phyloP scores from a whole-genome alignment of 306 rosid species.

The Castanea sativa region DNA sequence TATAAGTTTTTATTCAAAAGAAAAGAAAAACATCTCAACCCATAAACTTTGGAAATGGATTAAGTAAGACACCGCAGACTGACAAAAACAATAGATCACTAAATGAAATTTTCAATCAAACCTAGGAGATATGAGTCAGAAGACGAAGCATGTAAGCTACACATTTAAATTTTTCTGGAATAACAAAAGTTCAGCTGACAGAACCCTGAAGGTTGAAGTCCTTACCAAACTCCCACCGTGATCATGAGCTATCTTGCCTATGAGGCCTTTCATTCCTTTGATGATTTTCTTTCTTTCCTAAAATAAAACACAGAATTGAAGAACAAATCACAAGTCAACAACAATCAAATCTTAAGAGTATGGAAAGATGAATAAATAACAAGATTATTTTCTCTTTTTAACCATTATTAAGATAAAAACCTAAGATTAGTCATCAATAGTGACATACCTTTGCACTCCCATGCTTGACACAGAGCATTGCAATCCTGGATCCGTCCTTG shows the following conservation, averaged over 20 bases:
- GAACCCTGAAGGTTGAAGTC: conserved; percentile 7
- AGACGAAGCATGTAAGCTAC: background rate
- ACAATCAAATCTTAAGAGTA: conserved; percentile 15
- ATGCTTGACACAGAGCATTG: conserved; percentile 77
- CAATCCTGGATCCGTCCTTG: conserved; percentile 85
- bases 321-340: conserved; percentile 8
- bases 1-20: no score
- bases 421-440: background rate
- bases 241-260: conserved; percentile 67
- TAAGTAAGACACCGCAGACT: background rate
- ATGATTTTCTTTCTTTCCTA: conserved; percentile 95
- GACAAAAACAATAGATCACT: background rate
- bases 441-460: conserved; percentile 83
- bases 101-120: background rate
- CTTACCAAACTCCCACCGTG: conserved; percentile 82
- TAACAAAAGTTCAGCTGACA: background rate
- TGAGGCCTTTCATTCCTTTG: conserved; percentile 85
- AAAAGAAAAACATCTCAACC: no score
- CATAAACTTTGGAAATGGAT: background rate
- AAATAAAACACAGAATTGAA: conserved; percentile 23
- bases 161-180: background rate
- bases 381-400: background rate
- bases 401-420: background rate
- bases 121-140: background rate
- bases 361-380: background rate